These are phyloP conservation scores for Nannochloris sp. DNA, from an alignment of 139 green algal genomes.

Conservation along the genomic window DNA sequence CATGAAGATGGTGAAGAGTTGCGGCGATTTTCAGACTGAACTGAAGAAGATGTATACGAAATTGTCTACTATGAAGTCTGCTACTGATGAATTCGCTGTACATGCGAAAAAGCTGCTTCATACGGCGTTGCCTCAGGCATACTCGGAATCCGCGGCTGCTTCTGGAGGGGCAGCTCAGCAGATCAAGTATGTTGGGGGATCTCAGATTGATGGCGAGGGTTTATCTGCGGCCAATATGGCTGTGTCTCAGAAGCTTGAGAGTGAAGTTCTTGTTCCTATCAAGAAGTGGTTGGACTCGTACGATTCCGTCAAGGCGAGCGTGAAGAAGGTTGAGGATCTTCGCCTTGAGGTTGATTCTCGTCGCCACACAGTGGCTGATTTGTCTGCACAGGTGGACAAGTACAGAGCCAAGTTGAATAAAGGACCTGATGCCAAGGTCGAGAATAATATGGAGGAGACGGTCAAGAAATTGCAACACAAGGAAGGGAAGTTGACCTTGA, in stretches of 20 bases:
- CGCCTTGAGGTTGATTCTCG: slow-evolving; percentile 7
- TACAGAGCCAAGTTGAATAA: slow-evolving; percentile 15
- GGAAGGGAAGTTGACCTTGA: slow-evolving; percentile 51
- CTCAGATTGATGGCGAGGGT: slow-evolving; percentile 1
- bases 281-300: slow-evolving; percentile 11
- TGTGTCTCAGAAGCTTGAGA: neutral
- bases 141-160: slow-evolving; percentile 1
- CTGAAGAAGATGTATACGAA: neutral
- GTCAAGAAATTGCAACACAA: slow-evolving; percentile 51
- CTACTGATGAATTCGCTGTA: neutral
- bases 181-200: neutral
- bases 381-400: slow-evolving; percentile 6
- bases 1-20: slow-evolving; percentile 3
- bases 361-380: neutral
- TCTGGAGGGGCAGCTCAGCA: neutral
- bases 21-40: neutral
- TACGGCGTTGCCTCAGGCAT: neutral
- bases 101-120: neutral
- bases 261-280: slow-evolving; percentile 9
- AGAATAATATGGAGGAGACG: slow-evolving; percentile 46
- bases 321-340: slow-evolving; percentile 8
- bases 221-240: neutral
- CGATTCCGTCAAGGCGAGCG: neutral
- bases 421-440: slow-evolving; percentile 25
- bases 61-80: slow-evolving; percentile 1